A percentile compares a stretch with the other conserved stretches of the same genome.
Conservation (phyloP, 2,329 filamentous ascomycete species). For the Venturia pyrina region DNA sequence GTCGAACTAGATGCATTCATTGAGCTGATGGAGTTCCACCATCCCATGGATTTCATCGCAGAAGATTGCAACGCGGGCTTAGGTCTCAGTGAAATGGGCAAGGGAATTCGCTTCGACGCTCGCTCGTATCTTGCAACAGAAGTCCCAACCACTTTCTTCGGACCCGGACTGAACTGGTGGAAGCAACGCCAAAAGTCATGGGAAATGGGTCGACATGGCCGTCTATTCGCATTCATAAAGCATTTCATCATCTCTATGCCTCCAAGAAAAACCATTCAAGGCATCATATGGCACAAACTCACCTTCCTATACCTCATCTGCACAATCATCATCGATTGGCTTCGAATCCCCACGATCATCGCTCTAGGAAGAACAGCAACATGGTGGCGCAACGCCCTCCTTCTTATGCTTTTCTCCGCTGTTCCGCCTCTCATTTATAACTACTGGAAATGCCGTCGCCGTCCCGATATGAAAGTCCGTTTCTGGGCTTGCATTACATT, state of each 20-base stretch:
- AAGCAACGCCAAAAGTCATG: constrained; percentile 16
- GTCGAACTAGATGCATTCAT: constrained; percentile 16
- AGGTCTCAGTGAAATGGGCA: constrained; percentile 16
- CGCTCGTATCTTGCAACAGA: constrained; percentile 17
- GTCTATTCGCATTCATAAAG: constrained; percentile 15
- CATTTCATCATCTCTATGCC: constrained; percentile 15
- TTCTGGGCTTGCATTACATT: constrained; percentile 16
- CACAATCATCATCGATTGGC: constrained; percentile 17
- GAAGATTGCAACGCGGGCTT: constrained; percentile 17
- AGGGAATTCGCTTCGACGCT: constrained; percentile 16
- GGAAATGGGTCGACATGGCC: constrained; percentile 18
- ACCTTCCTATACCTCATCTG: constrained; percentile 16
- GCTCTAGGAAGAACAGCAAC: constrained; percentile 14
- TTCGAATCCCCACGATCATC: constrained; percentile 16
- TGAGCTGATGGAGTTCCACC: constrained; percentile 16
- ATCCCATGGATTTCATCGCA: constrained; percentile 18
- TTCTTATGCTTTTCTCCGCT: constrained; percentile 15
- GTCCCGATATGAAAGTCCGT: constrained; percentile 15
- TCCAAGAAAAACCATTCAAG: constrained; percentile 14
- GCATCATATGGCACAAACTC: constrained; percentile 17
- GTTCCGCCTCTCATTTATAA: constrained; percentile 15
- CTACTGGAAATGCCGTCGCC: constrained; percentile 15
- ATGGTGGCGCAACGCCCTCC: constrained; percentile 15
- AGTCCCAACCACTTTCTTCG: constrained; percentile 17
- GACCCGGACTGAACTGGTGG: constrained; percentile 17